Evolutionary conservation across 139 green algal genomes (phyloP).

Genomic region (Micractinium conductrix): DNA sequence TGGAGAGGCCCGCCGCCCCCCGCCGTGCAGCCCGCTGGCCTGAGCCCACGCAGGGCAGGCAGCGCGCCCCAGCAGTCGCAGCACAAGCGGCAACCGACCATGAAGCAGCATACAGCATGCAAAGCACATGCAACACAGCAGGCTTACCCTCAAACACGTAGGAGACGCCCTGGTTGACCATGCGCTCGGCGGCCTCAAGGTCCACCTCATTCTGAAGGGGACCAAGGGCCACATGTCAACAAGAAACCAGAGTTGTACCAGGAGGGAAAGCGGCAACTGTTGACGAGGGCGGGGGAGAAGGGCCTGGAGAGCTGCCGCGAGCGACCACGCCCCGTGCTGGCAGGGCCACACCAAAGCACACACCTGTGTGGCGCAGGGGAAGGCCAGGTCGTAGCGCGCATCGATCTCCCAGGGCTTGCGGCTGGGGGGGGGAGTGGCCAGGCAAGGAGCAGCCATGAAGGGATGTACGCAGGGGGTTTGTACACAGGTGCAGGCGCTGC

Average conservation of each 20-base stretch:
- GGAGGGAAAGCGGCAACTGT: too few species aligned
- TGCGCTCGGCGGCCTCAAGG: neutral
- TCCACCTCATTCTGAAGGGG: slow-evolving; percentile 38
- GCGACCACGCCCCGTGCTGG: neutral
- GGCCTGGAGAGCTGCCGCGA: too few species aligned
- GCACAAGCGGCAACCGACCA: too few species aligned
- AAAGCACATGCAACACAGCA: too few species aligned
- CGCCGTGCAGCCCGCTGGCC: too few species aligned
- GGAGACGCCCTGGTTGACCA: slow-evolving; percentile 7
- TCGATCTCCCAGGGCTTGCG: slow-evolving; percentile 69
- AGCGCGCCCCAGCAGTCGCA: too few species aligned
- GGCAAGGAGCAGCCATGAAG: neutral
- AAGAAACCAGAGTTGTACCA: too few species aligned
- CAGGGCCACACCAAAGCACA: neutral
- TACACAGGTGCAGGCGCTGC: neutral
- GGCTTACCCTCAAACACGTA: slow-evolving; percentile 4
- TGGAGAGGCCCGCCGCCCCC: too few species aligned
- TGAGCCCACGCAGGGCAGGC: too few species aligned
- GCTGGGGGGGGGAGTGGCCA: neutral
- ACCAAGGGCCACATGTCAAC: neutral
- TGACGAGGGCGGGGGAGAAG: too few species aligned
- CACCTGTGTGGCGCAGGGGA: slow-evolving; percentile 79
- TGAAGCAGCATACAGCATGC: too few species aligned
- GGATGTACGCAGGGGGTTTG: neutral
- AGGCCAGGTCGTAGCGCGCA: slow-evolving; percentile 65